Evolutionary conservation across 2,329 filamentous ascomycete genomes (phyloP), one percentile per base, ranked within the genome.

Genomic region (Fusarium hostae): DNA sequence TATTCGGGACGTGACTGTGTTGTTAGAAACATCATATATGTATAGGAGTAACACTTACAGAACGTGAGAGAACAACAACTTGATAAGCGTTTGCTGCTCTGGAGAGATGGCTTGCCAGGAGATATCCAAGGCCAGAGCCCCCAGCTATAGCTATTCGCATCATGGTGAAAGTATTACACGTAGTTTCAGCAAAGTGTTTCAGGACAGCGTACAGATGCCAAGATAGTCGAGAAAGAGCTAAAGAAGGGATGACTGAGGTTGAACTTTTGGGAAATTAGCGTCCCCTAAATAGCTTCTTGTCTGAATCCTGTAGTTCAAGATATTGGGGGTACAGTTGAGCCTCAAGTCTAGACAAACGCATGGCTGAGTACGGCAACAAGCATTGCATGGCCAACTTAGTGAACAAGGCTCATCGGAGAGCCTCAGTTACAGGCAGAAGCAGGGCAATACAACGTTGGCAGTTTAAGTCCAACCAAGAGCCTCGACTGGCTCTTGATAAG

Each of bases 1-100:
- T 90, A 85, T 66, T 87, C 85, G 40, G 87, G 83, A 73, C 89
- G 87, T 48, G 80, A 76, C 89, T 91, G 50, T 32, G 37, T 30
- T 32, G 66, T 80, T 74, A 78, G 75, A 52, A 28, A 16, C 8
- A 34, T 39, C 28, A 9, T n/a, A 6, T 34, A 10, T 35, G 8
- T 2, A 34, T 18, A 15, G 15, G 10, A 16, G 10, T 5, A 24
- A 24, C 5, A 75, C 78, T 70, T 54, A 81, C 79, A 62, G 70
- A 76, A 83, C 90, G 86, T 26, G 92, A 93, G 34, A 94, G 81
- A n/a, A 94, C 86, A 57, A 94, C 84, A 47, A 94, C 86, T 55
- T 90, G 87, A 79, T 94, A 90, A 50, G 87, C 88, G 39, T 88
- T 92, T 57, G 76, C 76, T 44, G 81, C 79, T 62, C 88, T 85